A percentile compares a stretch with the other conserved stretches of the same genome.
phyloP scores from a whole-genome alignment of 2,329 filamentous ascomycete species.

The Penicillium sp. region DNA sequence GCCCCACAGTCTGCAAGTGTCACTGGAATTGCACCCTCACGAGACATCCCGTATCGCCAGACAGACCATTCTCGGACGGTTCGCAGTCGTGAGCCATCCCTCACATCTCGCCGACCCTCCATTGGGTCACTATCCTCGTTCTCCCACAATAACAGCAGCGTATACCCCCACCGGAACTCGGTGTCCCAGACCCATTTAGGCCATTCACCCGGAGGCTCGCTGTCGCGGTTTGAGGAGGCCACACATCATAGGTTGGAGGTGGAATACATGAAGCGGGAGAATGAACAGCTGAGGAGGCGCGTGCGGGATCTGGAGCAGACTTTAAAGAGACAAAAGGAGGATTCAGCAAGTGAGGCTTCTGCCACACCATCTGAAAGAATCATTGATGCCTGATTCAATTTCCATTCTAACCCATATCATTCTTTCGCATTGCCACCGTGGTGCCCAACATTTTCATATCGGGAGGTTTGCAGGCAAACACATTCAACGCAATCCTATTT shows the following conservation, averaged over 20 bases:
- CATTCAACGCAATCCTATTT: constrained; percentile 1
- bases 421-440: constrained; percentile 4
- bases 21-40: constrained; percentile 46
- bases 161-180: constrained; percentile 34
- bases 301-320: constrained; percentile 47
- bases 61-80: constrained; percentile 29
- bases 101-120: constrained; percentile 40
- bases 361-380: neutral
- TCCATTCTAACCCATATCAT: neutral
- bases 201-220: constrained; percentile 28
- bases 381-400: constrained; percentile 9
- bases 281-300: constrained; percentile 46
- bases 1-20: constrained; percentile 39
- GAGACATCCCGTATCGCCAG: constrained; percentile 38
- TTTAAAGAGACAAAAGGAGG: constrained; percentile 34
- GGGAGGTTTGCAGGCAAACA: constrained; percentile 18
- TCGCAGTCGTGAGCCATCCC: constrained; percentile 46
- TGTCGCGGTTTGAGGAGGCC: constrained; percentile 45
- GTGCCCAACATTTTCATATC: constrained; percentile 1
- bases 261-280: constrained; percentile 47
- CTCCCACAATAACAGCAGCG: constrained; percentile 24
- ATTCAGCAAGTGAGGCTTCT: neutral
- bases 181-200: constrained; percentile 31
- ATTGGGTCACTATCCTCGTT: constrained; percentile 34
- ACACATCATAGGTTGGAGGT: constrained; percentile 45